Base-by-base conservation (phyloP, 495 filamentous ascomycete genomes). In the Antarctomyces pellizariae region DNA sequence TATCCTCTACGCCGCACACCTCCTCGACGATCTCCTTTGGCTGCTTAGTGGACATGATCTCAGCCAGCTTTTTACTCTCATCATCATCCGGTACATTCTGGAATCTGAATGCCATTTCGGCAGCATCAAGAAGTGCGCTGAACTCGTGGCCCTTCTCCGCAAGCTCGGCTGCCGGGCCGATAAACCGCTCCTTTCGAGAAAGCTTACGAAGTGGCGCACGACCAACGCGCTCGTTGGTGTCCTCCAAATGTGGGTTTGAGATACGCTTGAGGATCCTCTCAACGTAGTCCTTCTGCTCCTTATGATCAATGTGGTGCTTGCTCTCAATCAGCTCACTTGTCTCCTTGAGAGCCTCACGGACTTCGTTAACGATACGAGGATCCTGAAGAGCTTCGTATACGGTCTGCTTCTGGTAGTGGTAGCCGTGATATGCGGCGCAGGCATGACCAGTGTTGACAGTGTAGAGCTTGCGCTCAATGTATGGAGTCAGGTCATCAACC, bases 401-500 rank as follows among this genome's bases (percentile, higher is more conserved):
- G 17, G 68, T 82, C 42, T 61, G 56, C 59, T 86, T 90, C 30
- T 72, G 66, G 18, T 66, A 64, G 44, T 75, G 54, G 57, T 86
- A 68, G 22, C 86, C 86, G 49, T 80, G 82, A 64, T 95, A 97
- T 28, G 86, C 86, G 13, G 84, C 80, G n/a, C 82, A 82, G 25
- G 89, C 86, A 45, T 97, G 86, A 24, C 79, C 72, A 13, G 86
- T 95, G 65, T 97, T 97, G 60, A 97, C 86, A 10, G 86, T 97
- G 62, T 78, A 97, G 34, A 97, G 70, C 59, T 97, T 97, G 51
- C 86, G 83, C 66, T 97, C 83, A 43, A 95, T 93, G 59, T 80
- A 97, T 28, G 86, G 86, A 43, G 67, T 59, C 13, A 97, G 64
- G 57, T 93, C 65, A 36, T 77, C 69, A 24, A 93, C 89, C 67